phyloP scores from a whole-genome alignment of 495 filamentous ascomycete genomes.

The Talaromyces wortmannii region DNA sequence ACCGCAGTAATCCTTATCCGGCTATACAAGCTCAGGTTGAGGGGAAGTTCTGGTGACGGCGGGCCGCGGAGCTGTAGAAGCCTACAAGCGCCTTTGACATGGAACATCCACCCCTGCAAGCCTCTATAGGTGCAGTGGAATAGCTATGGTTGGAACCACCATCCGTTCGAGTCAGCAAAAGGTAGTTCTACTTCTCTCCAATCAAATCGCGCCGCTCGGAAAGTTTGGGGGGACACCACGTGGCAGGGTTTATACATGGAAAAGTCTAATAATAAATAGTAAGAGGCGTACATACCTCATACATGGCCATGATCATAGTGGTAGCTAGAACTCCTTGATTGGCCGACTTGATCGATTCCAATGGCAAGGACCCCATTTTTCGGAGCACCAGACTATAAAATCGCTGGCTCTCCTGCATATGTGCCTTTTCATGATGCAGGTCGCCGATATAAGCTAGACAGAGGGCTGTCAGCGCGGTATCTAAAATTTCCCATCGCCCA shows the following conservation, averaged over 20 bases:
- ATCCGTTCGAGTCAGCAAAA: neutral
- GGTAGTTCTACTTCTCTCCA: neutral
- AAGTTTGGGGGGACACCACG: neutral
- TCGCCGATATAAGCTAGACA: slow-evolving; percentile 4
- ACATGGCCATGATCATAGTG: slow-evolving; percentile 6
- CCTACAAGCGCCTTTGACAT: slow-evolving; percentile 3
- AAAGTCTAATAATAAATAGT: neutral
- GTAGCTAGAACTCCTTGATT: slow-evolving; percentile 3
- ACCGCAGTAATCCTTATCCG: slow-evolving; percentile 3
- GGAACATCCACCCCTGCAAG: slow-evolving; percentile 4
- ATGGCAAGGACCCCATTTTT: neutral
- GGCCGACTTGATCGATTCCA: slow-evolving; percentile 1
- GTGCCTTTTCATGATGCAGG: neutral
- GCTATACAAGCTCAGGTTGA: slow-evolving; percentile 3
- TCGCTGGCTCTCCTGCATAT: slow-evolving; percentile 3
- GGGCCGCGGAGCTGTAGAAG: slow-evolving; percentile 2
- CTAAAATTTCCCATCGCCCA: slow-evolving; percentile 2
- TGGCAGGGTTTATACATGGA: neutral
- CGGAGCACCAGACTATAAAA: neutral
- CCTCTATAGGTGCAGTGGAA: slow-evolving; percentile 3
- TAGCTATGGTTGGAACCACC: neutral
- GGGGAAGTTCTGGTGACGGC: neutral
- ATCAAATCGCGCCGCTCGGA: neutral
- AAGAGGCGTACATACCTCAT: neutral
- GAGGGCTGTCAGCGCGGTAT: neutral